Evolutionary conservation across 495 filamentous ascomycete genomes (phyloP), one percentile per base, ranked within the genome.

Genomic region (Xylaria cubensis): DNA sequence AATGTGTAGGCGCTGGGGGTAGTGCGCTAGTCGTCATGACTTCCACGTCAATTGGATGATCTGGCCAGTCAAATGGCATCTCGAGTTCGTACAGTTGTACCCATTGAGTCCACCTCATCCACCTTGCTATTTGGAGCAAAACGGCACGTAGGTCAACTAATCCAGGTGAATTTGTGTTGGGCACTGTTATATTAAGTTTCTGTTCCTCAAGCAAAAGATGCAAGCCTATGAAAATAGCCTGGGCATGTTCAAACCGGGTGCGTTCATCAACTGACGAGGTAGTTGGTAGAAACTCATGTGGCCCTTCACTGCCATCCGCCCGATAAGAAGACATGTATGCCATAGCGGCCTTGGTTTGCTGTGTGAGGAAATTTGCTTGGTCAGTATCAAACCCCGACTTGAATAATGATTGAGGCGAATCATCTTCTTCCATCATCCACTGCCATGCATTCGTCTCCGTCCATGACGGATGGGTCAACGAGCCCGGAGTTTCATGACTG

Each of bases 181-280:
- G 83, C 29, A 88, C 84, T 24, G 90, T 86, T 36, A 89, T 88
- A 61, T 93, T 90, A 6, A 99, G 88, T 77, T 97, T 98, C 73
- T 92, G 88, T 75, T 99, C 96, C 78, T 99, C 95, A 2, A 92
- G 85, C 4, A 97, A 79, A 8, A 98, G 86, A 79, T 98, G 97
- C 29, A 99, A 86, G 17, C 89, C 90, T 63, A 96, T 84, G 12
- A 98, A 83, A 2, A 95, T 84, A 61, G 89, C 90, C 71, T 88
- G 88, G 50, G 94, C 84, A 41, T 88, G 86, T 64, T 84, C 87
- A 26, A 86, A 86, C 41, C 91, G 88, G 53, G 84, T 81, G 36
- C 86, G 85, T 48, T 84, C 82, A 63, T 84, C 84, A 68, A 85
- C 84, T 36, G 84, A 83, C 46, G 81, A 73, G 15, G 88, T 87